Percentiles rank a stretch among this genome's conserved stretches.
phyloP scores from a whole-genome alignment of 2,329 filamentous ascomycete species.

The Phoma sp. region DNA sequence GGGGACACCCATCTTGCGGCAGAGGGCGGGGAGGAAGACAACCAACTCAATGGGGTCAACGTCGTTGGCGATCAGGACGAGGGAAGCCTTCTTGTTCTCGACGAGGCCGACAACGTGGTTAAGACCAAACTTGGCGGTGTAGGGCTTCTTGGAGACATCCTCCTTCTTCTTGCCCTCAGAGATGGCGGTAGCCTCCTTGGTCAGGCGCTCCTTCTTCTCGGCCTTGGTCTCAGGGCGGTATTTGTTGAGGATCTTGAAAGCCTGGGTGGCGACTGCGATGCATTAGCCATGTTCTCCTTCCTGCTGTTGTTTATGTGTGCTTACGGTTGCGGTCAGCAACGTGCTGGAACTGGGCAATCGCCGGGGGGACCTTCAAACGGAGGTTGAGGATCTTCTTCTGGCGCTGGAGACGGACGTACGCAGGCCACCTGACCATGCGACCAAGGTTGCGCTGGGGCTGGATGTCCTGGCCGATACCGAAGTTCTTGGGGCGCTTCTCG shows the following conservation, averaged over 20 bases:
- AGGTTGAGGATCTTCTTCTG: constrained; percentile 95
- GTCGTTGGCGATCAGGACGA: constrained; percentile 99
- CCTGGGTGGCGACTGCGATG: constrained; percentile 77
- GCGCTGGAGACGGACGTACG: constrained; percentile 95
- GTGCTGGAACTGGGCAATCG: constrained; percentile 97
- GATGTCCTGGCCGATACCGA: constrained; percentile 97
- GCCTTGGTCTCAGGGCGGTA: constrained; percentile 99
- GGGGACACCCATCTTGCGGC: constrained; percentile 99
- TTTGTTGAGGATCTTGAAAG: constrained; percentile 99
- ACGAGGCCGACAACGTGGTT: constrained; percentile 80
- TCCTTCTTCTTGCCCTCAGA: constrained; percentile 99
- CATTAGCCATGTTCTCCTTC: constrained; percentile 65
- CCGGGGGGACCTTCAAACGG: constrained; percentile 97
- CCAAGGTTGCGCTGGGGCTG: constrained; percentile 72
- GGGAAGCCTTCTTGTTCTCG: constrained; percentile 96
- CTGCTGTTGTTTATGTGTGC: constrained; percentile 18
- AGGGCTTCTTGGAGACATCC: constrained; percentile 97
- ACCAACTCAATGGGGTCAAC: constrained; percentile 99
- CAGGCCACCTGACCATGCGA: constrained; percentile 94
- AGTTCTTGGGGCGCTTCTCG: constrained; percentile 98
- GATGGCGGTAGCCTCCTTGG: constrained; percentile 97
- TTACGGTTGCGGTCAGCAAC: constrained; percentile 67
- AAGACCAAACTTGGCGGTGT: constrained; percentile 98
- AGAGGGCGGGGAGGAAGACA: constrained; percentile 97
- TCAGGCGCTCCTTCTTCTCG: constrained; percentile 99